Evolutionary conservation across 192 early-diverging fungal genomes (phyloP).

Genomic region (Mortierella alpina): DNA sequence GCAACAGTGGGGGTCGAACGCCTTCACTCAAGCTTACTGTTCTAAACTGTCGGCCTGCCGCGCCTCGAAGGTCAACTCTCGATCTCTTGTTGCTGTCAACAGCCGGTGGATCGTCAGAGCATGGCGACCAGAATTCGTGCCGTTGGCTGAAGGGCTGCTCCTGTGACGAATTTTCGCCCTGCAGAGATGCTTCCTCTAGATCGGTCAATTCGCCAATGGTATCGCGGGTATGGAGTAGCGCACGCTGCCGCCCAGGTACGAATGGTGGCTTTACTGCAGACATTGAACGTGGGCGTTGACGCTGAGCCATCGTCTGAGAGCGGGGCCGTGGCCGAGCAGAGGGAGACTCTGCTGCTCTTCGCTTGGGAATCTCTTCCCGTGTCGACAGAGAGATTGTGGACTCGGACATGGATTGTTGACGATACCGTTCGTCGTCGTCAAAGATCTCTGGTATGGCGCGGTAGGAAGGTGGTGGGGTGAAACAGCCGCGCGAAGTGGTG

Average conservation of each 20-base stretch:
- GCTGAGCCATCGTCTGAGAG: neutral
- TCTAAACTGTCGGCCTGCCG: constrained; percentile 2
- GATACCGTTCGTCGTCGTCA: neutral
- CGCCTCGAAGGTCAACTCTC: constrained; percentile 6
- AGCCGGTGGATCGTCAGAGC: neutral
- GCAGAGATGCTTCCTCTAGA: neutral
- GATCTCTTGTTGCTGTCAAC: constrained; percentile 11
- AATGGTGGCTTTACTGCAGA: neutral
- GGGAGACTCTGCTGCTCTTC: neutral
- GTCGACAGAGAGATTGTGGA: neutral
- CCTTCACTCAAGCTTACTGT: neutral
- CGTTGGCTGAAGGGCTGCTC: neutral
- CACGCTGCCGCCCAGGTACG: neutral
- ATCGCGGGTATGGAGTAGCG: neutral
- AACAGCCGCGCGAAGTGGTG: neutral
- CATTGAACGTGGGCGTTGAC: neutral
- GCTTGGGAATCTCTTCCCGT: neutral
- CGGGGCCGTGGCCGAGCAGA: neutral
- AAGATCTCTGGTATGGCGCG: neutral
- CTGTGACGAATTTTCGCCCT: neutral
- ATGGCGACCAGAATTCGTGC: neutral
- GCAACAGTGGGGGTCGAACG: neutral
- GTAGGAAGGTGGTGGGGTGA: neutral
- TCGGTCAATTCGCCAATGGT: no score
- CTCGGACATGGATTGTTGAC: neutral